Base-by-base conservation (phyloP, 2,329 filamentous ascomycete species). In the Colletotrichum cuscutae region DNA sequence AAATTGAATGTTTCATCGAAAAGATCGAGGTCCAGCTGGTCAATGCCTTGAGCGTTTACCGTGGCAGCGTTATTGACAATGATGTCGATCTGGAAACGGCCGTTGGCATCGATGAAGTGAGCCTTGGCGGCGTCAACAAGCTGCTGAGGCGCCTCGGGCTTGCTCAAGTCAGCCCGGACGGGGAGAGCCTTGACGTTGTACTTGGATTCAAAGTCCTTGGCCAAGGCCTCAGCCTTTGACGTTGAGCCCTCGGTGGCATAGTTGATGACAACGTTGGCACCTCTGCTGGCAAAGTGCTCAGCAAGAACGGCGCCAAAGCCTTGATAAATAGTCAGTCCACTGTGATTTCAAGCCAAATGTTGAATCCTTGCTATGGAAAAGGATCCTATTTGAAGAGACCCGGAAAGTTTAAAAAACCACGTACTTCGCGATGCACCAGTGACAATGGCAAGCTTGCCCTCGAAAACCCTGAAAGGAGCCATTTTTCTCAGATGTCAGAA, bases 11-110 rank as follows among this genome's bases (percentile, higher is more conserved):
- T 90, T 75, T 88, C 85, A 52, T 91, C 87, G 83, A 95, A 97
- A 78, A 95, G 89, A 13, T 87, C 86, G 37, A 72, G 37, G 8
- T 72, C 60, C 53, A 72, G 12, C 6, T 86, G 79, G 7, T 88
- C 88, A 73, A 94, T 89, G 26, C 93, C 89, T 65, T 89, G 87
- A 24, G 93, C 83, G 32, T 84, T 80, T 32, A 89, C 85, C 4
- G 91, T 84, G 63, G 94, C 95, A 35, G 95, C 95, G 81, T 97
- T 97, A 88, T 97, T 97, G 85, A 97, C 86, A 66, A 97, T 85
- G 74, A 97, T 94, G 83, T 97, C 94, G 78, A 97, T 88, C 78
- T 92, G 90, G 80, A 95, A 89, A 7, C 65, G 75, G 61, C 77
- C 71, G 75, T 74, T 83, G 26, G 87, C 85, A 70, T 86, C 80